Base-by-base conservation (phyloP, 179 eudicot species). In the Heliamphora ciliata region DNA sequence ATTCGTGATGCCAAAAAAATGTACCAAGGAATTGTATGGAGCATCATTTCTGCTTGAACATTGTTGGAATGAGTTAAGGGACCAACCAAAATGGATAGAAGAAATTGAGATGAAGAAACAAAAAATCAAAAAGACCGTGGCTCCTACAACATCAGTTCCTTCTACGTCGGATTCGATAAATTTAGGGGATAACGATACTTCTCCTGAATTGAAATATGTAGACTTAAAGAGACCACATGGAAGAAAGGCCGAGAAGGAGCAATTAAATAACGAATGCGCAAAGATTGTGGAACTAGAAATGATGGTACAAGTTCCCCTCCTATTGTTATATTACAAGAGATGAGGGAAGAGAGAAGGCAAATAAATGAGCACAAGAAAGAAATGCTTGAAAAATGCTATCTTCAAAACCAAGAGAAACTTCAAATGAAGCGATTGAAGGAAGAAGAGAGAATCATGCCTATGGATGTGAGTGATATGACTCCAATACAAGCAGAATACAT, bases 71-170 rank as follows among this genome's bases (percentile, higher is more conserved):
- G 50, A 69, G n/a, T 69, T 69, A 11, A 44, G n/a, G n/a, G 44
- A 44, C 74, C 52, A 69, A 40, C 74, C 74, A 69, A 69, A 69
- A 69, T 69, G 18, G 74, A 69, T 44, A 14, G 74, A 69, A 14
- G 52, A 69, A 1, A 40, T 4, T 2, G 50, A 40, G 50, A 69
- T 58, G 13, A 44, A 44, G 52, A 44, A 69, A 69, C 18, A 40
- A 31, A 69, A 44, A 40, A 69, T n/a, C 11, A 40, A 44, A 69
- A 69, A 2, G 13, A 21, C 4, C 24, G 3, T 2, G 14, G 44
- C 51, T 40, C 2, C 73, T 40, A n/a, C 50, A 10, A 8, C 6
- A 40, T 40, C 11, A 6, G 7, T 15, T 68, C 46, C 51, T 68
- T 44, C 50, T 68, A 11, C 0, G 11, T 15, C 51, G 10, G 5